Evolutionary conservation across 129 eudicot species (phyloP), one percentile per base, ranked within the genome.

Genomic region (Flaveria sonorensis): DNA sequence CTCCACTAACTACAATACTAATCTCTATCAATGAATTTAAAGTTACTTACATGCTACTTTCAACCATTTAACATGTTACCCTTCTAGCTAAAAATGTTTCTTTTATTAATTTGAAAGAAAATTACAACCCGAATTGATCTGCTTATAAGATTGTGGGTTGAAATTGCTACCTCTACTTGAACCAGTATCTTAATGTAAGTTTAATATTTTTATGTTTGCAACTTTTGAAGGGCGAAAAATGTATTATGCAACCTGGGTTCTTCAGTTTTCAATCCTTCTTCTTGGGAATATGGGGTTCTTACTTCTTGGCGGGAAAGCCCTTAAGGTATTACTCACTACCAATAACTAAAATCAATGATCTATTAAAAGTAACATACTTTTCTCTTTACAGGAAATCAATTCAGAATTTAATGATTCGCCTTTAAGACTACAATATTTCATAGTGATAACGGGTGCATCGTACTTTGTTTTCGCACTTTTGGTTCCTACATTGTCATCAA

Each of bases 241-340:
- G 86, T 84, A 74, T 51, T 81, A 81, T 47, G 2, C 56, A 68
- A 84, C 91, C 13, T 87, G 88, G 88, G 72, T 84, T 59, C 78
- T 81, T 61, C 91, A 87, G 52, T 87, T 81, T 79, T 74, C 57
- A 68, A 81, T 77, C 80, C 77, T 87, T 53, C 60, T 84, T 73
- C 84, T 84, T 64, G 84, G 81, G 48, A 87, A 87, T 53, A 87
- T 87, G 88, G 90, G 88, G 6, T 87, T 84, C 78, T 74, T 84
- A 77, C 86, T 84, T 71, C 91, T 84, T 64, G 91, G 91, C 21
- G 91, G 88, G 50, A 81, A 69, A 60, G 88, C 88, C 46, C 77
- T 87, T 32, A 87, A 87, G 90, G 90, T 87, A 74, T 7, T 7
- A 28, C 70, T 45, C 53, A 32, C 59, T 46, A 47, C 52, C 48